Base-by-base conservation (phyloP, 345 rosid genomes). In the Carallia pectinifolia region DNA sequence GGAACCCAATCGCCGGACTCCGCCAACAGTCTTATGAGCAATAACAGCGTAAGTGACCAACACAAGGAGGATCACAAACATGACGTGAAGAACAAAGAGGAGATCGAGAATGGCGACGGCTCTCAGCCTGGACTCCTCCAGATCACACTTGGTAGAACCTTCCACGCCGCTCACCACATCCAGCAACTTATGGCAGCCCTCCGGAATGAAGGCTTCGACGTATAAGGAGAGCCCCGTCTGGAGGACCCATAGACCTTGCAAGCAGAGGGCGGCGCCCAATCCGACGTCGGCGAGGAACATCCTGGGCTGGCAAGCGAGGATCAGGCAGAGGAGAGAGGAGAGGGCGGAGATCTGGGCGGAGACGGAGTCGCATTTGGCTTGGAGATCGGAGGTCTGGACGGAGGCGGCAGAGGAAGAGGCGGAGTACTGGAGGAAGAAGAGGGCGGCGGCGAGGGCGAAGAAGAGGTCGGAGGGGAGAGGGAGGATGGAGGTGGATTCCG, bases 81-180 rank as follows among this genome's bases (percentile, higher is more conserved):
- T 84, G 13, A 86, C 97, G 70, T 95, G 92, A 6, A 89, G 67
- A 48, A 90, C 80, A 40, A 92, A 92, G 55, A 85, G 61, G 15
- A 95, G 91, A 82, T 95, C 99, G 78, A 92, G 81, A 15, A 95
- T 77, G 1, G 99, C 92, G 64, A 88, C 87, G 7, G 97, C 99
- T 44, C 99, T 77, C 40, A 92, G 69, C 81, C 81, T 81, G 2
- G 96, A 87, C 56, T 87, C 98, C 27, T 86, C 91, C 1, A 89
- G 73, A 75, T 89, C 99, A 72, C 99, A 92, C 65, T 86, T 75
- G 7, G 97, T 95, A 0, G 97, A 92, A 3, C 99, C 90, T 66
- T 92, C 97, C 0, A 89, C 92, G 4, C 97, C 96, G 3, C 80
- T 77, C 47, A 82, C 79, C 52, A 92, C 97, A 68, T 90, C 97